phyloP scores from a whole-genome alignment of 345 rosid species.

The Aquilaria malaccensis region DNA sequence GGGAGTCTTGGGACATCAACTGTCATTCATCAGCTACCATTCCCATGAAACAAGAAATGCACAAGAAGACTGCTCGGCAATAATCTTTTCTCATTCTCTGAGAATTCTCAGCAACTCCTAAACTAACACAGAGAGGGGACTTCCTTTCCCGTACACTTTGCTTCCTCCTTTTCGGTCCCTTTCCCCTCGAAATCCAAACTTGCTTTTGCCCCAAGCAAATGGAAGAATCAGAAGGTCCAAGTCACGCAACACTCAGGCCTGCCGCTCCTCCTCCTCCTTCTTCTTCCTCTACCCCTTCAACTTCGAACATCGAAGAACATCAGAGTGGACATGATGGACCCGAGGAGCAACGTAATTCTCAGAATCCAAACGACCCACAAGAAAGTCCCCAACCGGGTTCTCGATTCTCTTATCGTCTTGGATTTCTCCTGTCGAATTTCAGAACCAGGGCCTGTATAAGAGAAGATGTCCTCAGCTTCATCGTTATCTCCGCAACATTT shows the following conservation, averaged over 20 bases:
- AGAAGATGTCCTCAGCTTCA: constrained; percentile 42
- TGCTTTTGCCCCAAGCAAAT: constrained; percentile 7
- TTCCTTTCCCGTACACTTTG: neutral
- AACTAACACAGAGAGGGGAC: neutral
- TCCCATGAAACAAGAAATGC: constrained; percentile 1
- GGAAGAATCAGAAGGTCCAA: constrained; percentile 19
- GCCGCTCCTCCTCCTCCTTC: constrained; percentile 10
- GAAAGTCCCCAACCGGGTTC: constrained; percentile 9
- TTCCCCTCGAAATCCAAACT: neutral
- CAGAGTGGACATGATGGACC: constrained; percentile 2
- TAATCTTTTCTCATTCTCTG: neutral
- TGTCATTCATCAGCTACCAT: constrained; percentile 10
- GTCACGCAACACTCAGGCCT: neutral
- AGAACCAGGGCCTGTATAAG: constrained; percentile 4
- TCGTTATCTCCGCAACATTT: constrained; percentile 27
- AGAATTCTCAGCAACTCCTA: constrained; percentile 3
- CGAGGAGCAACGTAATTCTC: neutral
- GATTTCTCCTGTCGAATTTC: constrained; percentile 19
- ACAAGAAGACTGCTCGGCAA: constrained; percentile 17
- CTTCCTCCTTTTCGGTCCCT: neutral
- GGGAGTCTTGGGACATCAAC: neutral
- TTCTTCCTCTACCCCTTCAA: constrained; percentile 12
- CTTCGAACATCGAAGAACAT: constrained; percentile 19
- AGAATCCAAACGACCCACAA: constrained; percentile 9
- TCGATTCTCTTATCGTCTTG: constrained; percentile 17